Evolutionary conservation across 441 rosid genomes (phyloP), one percentile per base, ranked within the genome.

Genomic region (Euphorbia schlechtendalii): DNA sequence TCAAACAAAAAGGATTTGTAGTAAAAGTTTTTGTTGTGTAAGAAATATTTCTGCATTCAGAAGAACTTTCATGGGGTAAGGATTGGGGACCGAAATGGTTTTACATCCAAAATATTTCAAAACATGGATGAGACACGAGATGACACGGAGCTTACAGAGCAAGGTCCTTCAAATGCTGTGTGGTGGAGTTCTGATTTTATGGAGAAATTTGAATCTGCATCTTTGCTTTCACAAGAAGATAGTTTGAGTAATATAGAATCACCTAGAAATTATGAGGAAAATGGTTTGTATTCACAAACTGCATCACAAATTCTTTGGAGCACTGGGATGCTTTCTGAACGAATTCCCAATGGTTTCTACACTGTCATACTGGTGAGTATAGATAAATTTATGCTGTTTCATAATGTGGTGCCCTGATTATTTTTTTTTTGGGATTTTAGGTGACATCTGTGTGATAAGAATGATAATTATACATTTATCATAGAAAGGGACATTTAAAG

Each of bases 241-340:
- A 64, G 75, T 63, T 82, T 85, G 70, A 89, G 74, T 66, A 71
- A 59, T 71, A 84, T 69, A 76, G 88, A 79, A 75, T 85, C 89
- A 43, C 91, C 84, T 34, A 78, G 81, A 82, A 80, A 70, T 80
- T 71, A 73, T 62, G 96, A 77, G 65, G 87, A 84, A 74, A 88
- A 89, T 81, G 84, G 74, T 41, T 67, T 82, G 56, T 81, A 87
- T 72, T 78, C 89, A 59, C 90, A 73, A 78, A 84, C 81, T 41
- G 99, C 96, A 21, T 94, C 98, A 6, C 93, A 94, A 82, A 82
- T 82, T 78, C 92, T 94, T 56, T 94, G 99, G 99, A 83, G 80
- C 75, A 91, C 88, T 3, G 94, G 98, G 71, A 80, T 84, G 80
- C 96, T 94, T 57, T 81, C 84, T 40, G 98, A 89, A 61, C 83